Evolutionary conservation across 805 yeast species (phyloP).

Genomic region (Lachancea lanzarotensis): DNA sequence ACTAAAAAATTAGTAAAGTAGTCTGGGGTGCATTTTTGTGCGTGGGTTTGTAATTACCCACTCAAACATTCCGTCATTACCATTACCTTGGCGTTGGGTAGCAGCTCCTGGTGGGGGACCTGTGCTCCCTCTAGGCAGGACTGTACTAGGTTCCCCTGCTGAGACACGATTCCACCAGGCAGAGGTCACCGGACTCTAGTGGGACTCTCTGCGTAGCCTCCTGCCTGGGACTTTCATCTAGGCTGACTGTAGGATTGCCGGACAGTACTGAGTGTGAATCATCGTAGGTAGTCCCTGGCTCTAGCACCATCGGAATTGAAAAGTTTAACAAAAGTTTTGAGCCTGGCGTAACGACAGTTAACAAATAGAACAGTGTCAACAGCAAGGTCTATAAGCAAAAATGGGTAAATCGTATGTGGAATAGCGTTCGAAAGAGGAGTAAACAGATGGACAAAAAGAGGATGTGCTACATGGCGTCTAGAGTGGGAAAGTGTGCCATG

Average conservation of each 20-base stretch:
- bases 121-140: background rate
- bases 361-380: conserved; percentile 11
- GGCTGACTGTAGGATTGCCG: too few relatives aligned
- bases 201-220: background rate
- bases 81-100: too few relatives aligned
- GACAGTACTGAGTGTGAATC: background rate
- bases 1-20: too few relatives aligned
- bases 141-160: background rate
- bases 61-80: too few relatives aligned
- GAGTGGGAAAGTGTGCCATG: too few relatives aligned
- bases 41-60: too few relatives aligned
- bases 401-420: conserved; percentile 38
- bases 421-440: background rate
- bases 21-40: too few relatives aligned
- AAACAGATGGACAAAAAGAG: too few relatives aligned
- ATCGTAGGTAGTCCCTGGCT: background rate
- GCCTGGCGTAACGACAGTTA: background rate
- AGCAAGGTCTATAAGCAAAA: conserved; percentile 32
- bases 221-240: too few relatives aligned
- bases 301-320: background rate
- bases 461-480: too few relatives aligned
- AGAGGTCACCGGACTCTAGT: background rate
- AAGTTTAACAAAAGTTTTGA: conserved; percentile 7
- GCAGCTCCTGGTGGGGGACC: too few relatives aligned
- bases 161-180: too few relatives aligned